Base-by-base conservation (phyloP, 495 filamentous ascomycete genomes). In the Emericellopsis terricola region DNA sequence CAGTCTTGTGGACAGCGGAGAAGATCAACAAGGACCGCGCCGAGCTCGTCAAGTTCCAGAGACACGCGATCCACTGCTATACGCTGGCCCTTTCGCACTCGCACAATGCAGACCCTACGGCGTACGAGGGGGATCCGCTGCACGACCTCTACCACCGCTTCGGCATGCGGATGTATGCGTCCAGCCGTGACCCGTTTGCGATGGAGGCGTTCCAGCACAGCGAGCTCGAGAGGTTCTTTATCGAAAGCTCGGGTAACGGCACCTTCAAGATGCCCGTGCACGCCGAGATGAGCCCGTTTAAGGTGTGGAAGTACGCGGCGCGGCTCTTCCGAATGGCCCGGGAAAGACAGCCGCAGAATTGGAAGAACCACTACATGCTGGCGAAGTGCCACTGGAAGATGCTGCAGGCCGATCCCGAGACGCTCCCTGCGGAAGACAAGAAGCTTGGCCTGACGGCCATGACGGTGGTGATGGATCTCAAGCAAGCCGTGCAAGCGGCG, bases 331-430 rank as follows among this genome's bases (percentile, higher is more conserved):
- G 59, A 38, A 73, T 71, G 40, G 81, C 86, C 9, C 65, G 86
- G 38, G 57, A 55, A 11, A 70, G 81, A 23, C 78, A 76, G 41
- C 78, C 81, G 0, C 75, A 83, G 33, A 68, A 75, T 37, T 99
- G 89, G 89, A 75, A 75, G 50, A 81, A 77, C 41, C 73, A 79
- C 31, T 96, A 86, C 49, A 86, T 86, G 71, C 71, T 85, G 8
- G 81, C 78, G 26, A 99, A 99, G 60, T 92, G 85, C 47, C 63
- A 87, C 18, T 94, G 86, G 77, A 99, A 96, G 55, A 91, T 96
- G 79, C 77, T 74, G 45, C 55, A 60, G 31, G 75, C 65, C 39
- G 65, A 64, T 10, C 57, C 59, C 6, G 66, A 74, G 47, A 42
- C 62, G 38, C 46, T 69, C 46, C 46, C 71, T 41, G 38, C 52